Evolutionary conservation across 2,329 filamentous ascomycete species (phyloP).

Genomic region (Dactylella cylindrospora): DNA sequence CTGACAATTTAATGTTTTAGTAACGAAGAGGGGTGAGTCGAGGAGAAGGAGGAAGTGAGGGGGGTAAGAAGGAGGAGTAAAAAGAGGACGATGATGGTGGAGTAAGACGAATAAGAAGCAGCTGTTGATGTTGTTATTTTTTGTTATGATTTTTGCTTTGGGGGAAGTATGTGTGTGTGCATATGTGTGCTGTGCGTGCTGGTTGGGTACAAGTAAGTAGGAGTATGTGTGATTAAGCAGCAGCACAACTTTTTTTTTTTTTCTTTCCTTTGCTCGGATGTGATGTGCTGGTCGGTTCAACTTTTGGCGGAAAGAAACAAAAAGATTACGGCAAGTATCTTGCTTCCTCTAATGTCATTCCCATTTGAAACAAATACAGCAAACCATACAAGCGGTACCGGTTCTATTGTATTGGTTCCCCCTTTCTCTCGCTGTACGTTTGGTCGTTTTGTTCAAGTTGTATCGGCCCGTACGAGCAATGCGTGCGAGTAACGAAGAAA

Average conservation of each 20-base stretch:
- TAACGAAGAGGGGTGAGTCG: not conserved
- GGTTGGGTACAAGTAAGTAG: not conserved
- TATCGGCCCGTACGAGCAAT: not conserved
- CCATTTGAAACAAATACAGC: too few species aligned
- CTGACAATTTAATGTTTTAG: too few species aligned
- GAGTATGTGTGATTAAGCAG: not conserved
- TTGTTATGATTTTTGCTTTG: not conserved
- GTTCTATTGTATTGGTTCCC: too few species aligned
- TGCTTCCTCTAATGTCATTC: too few species aligned
- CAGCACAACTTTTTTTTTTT: slow-evolving; percentile 2
- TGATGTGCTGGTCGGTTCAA: too few species aligned
- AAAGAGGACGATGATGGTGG: not conserved
- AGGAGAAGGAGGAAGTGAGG: not conserved
- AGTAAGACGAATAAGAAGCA: not conserved
- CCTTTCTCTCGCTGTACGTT: too few species aligned
- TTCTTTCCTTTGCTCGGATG: too few species aligned
- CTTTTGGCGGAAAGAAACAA: too few species aligned
- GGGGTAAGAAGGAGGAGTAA: not conserved
- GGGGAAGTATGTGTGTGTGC: not conserved
- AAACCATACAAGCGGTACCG: too few species aligned
- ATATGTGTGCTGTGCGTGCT: not conserved
- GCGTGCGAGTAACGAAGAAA: not conserved
- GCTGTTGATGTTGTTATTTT: not conserved
- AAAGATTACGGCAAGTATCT: too few species aligned
- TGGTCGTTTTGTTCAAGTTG: too few species aligned